A percentile compares a stretch with the other conserved stretches of the same genome.
These are phyloP conservation scores for Rutstroemia sp. DNA, from an alignment of 2,329 filamentous ascomycete species.

Conservation along the genomic window DNA sequence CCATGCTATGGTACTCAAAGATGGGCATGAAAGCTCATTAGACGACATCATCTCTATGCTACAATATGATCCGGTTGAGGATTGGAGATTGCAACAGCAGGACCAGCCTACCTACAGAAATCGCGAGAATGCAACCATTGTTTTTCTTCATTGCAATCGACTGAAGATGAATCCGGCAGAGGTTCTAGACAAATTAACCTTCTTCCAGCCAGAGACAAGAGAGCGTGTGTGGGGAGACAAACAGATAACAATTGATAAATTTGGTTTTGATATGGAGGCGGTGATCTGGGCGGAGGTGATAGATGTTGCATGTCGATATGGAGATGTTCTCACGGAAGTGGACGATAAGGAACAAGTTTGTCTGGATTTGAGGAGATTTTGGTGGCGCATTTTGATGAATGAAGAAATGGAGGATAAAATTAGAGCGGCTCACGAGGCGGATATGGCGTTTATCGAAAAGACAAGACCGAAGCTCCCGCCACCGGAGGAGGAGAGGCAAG, in stretches of 20 bases:
- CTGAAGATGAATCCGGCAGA: conserved; percentile 2
- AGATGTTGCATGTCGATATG: conserved; percentile 7
- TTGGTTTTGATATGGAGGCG: conserved; percentile 5
- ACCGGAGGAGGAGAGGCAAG: no score
- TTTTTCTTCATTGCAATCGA: conserved; percentile 2
- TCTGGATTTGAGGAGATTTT: conserved; percentile 6
- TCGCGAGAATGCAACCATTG: background rate
- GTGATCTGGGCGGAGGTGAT: conserved; percentile 8
- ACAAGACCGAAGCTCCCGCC: no score
- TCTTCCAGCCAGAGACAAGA: background rate
- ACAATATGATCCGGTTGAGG: conserved; percentile 2
- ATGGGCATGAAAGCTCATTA: background rate
- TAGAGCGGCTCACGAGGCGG: background rate
- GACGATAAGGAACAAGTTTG: background rate
- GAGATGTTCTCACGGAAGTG: background rate
- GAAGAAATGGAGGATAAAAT: conserved; percentile 2
- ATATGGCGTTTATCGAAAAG: background rate
- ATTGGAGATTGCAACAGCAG: background rate
- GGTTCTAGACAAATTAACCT: background rate
- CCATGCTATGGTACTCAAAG: background rate
- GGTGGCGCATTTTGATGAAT: conserved; percentile 1
- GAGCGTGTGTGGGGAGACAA: conserved; percentile 2
- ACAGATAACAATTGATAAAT: background rate
- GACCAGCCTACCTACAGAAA: background rate
- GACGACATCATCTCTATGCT: background rate